Base-by-base conservation (phyloP, 2,329 filamentous ascomycete genomes). In the Myotisia sp. region DNA sequence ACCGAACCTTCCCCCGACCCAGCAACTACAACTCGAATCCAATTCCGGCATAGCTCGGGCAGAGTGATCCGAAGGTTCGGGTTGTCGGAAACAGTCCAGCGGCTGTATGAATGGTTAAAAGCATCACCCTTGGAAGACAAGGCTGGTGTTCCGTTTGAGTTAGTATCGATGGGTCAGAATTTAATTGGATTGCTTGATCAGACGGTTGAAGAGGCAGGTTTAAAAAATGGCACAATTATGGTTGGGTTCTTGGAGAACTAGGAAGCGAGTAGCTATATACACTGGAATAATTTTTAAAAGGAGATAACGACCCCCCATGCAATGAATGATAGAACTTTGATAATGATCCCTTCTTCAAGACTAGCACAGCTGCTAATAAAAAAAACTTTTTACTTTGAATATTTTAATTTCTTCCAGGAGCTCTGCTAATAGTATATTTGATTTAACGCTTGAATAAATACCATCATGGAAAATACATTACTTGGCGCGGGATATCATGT, bases 61-160 rank as follows among this genome's bases (percentile, higher is more conserved):
- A 76, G 87, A 12, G 71, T 93, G 6, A 86, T 98, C 39, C 77
- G 85, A 19, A 74, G 83, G n/a, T 98, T 98, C 58, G 64, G 67
- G 6, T 58, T 86, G 3, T 57, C 71, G 9, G 90, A 98, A 38
- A 65, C 71, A 1, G 85, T 98, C 8, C 70, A 74, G 36, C 74
- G 82, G 8, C 76, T 98, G 29, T 98, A 87, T 56, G 90, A 98
- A 61, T 98, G 86, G 84, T 74, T 98, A 44, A 98, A 95, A 62
- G 79, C 86, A 1, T 75, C 79, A 39, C 82, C 85, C 2, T 58
- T 92, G 31, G 79, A 86, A 44, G 84, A 79, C 47, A 87, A 84
- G 56, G 70, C 72, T 19, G 82, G 79, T 0, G 58, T 79, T 8
- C 70, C 74, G 41, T 98, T 98, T 58, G 87, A 95, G 55, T 68